A percentile compares a stretch with the other conserved stretches of the same genome.
phyloP scores from a whole-genome alignment of 2,329 filamentous ascomycete genomes.

The Colletotrichum gloeosporioides region DNA sequence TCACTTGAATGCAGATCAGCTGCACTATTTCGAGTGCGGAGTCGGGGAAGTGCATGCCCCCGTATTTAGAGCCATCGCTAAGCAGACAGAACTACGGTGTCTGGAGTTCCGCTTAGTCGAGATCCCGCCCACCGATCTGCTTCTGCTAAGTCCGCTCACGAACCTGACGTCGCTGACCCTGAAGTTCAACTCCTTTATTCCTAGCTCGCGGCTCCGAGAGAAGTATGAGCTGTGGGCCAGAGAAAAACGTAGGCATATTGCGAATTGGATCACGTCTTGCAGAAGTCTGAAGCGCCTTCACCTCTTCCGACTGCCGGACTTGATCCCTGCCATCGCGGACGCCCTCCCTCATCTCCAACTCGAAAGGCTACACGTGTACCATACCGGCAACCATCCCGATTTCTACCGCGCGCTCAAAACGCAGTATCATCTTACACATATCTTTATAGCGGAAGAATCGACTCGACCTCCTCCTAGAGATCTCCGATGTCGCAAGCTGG shows the following conservation, averaged over 20 bases:
- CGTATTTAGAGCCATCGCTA: neutral
- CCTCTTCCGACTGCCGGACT: neutral
- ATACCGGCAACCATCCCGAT: neutral
- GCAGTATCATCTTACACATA: neutral
- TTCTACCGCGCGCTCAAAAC: neutral
- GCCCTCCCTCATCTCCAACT: neutral
- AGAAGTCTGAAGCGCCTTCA: neutral
- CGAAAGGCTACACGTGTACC: neutral
- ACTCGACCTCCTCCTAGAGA: neutral
- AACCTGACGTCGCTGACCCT: neutral
- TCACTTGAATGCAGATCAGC: neutral
- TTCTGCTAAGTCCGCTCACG: neutral
- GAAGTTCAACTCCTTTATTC: neutral
- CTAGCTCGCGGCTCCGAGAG: accelerated
- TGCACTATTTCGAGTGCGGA: neutral
- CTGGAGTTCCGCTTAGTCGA: neutral
- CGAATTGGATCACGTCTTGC: neutral
- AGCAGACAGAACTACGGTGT: neutral
- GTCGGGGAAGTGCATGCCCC: neutral
- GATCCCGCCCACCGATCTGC: neutral
- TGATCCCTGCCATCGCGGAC: neutral
- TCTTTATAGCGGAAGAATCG: neutral
- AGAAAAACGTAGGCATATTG: neutral
- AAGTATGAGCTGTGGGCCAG: neutral
- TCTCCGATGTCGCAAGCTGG: neutral